Percentiles rank a stretch among this genome's conserved stretches.
Evolutionary conservation across 2,329 filamentous ascomycete species (phyloP).

Genomic region (Claviceps purpurea): DNA sequence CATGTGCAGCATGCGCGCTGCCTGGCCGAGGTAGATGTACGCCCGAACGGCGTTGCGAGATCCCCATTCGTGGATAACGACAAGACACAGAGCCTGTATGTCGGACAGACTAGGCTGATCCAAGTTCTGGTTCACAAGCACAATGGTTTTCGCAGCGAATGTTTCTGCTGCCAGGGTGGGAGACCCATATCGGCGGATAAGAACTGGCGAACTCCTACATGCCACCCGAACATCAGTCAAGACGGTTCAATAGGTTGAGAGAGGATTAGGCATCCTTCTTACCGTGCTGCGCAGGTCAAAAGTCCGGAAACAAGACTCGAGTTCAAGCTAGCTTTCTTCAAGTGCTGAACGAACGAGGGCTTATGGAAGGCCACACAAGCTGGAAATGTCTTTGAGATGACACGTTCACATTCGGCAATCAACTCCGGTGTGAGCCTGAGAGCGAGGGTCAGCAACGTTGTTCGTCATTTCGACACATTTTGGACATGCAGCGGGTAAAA

Average conservation of each 20-base stretch:
- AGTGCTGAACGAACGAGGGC: constrained; percentile 46
- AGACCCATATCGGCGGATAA: constrained; percentile 46
- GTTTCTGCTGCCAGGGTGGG: constrained; percentile 43
- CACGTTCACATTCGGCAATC: constrained; percentile 44
- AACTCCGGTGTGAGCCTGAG: constrained; percentile 41
- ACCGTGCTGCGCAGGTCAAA: constrained; percentile 44
- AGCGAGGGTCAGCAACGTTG: constrained; percentile 8
- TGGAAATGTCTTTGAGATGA: constrained; percentile 47
- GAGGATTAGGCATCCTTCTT: constrained; percentile 17
- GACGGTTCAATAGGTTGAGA: background rate
- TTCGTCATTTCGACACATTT: background rate
- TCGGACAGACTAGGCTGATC: constrained; percentile 47
- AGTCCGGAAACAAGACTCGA: constrained; percentile 44
- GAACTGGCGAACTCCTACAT: constrained; percentile 37
- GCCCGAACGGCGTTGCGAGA: constrained; percentile 47
- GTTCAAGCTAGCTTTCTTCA: constrained; percentile 43
- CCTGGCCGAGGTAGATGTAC: constrained; percentile 50
- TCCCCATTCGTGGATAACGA: constrained; percentile 52
- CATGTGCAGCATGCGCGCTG: constrained; percentile 52
- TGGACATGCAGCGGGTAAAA: background rate
- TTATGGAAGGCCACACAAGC: constrained; percentile 51
- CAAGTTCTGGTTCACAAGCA: constrained; percentile 42
- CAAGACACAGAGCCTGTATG: constrained; percentile 46
- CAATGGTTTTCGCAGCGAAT: constrained; percentile 44
- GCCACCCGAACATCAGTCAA: background rate